These are phyloP conservation scores for Rhodotorula graminis DNA, from an alignment of 768 basidiomycete genomes.

Conservation along the genomic window DNA sequence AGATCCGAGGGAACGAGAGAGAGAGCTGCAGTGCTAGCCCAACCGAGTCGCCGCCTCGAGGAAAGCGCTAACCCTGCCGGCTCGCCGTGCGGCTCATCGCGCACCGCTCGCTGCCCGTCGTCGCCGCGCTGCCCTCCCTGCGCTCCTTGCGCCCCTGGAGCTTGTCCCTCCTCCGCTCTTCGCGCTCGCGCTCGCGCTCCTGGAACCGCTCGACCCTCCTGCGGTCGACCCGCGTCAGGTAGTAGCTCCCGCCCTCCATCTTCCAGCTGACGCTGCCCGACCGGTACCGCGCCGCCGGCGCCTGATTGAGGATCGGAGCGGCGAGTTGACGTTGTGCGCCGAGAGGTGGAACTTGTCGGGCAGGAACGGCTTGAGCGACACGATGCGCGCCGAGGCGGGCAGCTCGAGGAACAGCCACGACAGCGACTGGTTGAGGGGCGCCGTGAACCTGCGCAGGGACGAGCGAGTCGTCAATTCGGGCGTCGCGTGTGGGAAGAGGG, in stretches of 20 bases:
- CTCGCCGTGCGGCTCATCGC: background rate
- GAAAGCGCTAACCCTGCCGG: background rate
- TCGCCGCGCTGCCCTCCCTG: background rate
- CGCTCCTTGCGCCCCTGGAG: slow-evolving; percentile 3
- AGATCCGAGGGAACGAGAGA: no score
- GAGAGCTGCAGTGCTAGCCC: no score
- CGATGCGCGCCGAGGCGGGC: slow-evolving; percentile 83
- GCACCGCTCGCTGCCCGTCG: background rate
- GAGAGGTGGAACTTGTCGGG: slow-evolving; percentile 80
- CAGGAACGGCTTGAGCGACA: slow-evolving; percentile 80
- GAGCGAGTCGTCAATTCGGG: no score
- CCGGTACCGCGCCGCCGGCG: slow-evolving; percentile 7
- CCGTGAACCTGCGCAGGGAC: slow-evolving; percentile 50
- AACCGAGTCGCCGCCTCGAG: background rate
- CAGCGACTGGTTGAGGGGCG: slow-evolving; percentile 69
- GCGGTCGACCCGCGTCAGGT: slow-evolving; percentile 13
- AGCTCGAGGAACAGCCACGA: slow-evolving; percentile 87
- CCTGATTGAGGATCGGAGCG: slow-evolving; percentile 62
- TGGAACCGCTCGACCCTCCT: slow-evolving; percentile 9
- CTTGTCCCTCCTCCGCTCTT: background rate
- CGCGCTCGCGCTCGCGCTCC: slow-evolving; percentile 5
- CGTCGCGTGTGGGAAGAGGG: no score
- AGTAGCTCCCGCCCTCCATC: slow-evolving; percentile 34
- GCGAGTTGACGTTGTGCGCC: slow-evolving; percentile 77
- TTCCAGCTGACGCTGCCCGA: slow-evolving; percentile 35